Evolutionary conservation across 306 rosid genomes (phyloP).

Genomic region (Hylodesmum podocarpum): DNA sequence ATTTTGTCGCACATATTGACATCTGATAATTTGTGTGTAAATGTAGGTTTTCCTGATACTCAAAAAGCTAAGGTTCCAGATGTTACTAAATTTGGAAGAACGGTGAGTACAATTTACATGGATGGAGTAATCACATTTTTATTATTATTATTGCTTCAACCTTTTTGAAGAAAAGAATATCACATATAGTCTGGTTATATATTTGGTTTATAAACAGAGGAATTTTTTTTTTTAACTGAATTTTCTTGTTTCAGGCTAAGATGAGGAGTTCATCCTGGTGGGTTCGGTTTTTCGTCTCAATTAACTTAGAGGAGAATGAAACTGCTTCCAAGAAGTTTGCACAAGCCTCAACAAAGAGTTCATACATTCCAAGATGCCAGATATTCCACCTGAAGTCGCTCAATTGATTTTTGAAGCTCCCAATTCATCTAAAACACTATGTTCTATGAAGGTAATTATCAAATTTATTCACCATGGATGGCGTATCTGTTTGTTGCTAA

Average conservation of each 20-base stretch:
- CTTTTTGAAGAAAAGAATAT: background rate
- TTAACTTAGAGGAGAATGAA: constrained; percentile 58
- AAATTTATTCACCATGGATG: background rate
- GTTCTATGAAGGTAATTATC: constrained; percentile 3
- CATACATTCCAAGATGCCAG: constrained; percentile 54
- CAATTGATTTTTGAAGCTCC: constrained; percentile 34
- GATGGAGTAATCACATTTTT: background rate
- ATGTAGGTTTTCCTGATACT: constrained; percentile 53
- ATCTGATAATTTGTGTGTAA: constrained; percentile 14
- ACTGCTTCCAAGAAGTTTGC: constrained; percentile 51
- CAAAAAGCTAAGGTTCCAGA: constrained; percentile 55
- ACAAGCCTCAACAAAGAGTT: constrained; percentile 45
- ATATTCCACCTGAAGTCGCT: constrained; percentile 63
- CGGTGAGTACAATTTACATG: constrained; percentile 41
- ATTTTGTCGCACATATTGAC: background rate
- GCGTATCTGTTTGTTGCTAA: constrained; percentile 14
- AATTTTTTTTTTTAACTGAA: background rate
- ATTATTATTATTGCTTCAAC: background rate
- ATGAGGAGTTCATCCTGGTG: constrained; percentile 71
- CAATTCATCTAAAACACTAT: background rate
- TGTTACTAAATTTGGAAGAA: constrained; percentile 57
- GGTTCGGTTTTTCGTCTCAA: constrained; percentile 48
- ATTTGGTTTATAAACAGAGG: background rate
- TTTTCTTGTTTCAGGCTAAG: constrained; percentile 53
- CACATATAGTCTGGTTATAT: background rate